Conservation (phyloP, 257 asterid genomes). For the Craterostigma plantagineum region DNA sequence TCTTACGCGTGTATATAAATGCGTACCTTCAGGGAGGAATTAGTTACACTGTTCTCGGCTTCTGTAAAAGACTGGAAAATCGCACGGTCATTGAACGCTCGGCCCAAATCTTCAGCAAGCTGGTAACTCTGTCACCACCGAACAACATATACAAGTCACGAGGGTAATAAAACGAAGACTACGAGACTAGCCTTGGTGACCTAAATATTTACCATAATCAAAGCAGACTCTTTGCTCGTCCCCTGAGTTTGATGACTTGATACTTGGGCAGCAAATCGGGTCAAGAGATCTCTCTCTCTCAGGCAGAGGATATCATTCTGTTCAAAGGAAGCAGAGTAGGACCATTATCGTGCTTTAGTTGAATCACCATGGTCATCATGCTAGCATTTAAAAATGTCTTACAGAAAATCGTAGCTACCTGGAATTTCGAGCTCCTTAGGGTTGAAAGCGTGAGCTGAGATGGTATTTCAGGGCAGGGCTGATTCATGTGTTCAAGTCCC, state of each 20-base stretch:
- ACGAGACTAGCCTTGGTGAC: neutral
- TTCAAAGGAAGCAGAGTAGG: neutral
- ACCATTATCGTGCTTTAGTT: too few relatives aligned
- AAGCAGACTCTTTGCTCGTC: conserved; percentile 63
- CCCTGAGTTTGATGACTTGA: conserved; percentile 49
- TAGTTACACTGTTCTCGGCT: conserved; percentile 46
- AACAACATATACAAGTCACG: conserved; percentile 1
- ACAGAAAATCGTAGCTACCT: conserved; percentile 20
- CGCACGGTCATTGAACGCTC: conserved; percentile 70
- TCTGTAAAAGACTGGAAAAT: conserved; percentile 45
- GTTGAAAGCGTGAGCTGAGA: conserved; percentile 29
- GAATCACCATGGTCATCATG: too few relatives aligned
- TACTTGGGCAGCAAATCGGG: conserved; percentile 62
- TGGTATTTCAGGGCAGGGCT: conserved; percentile 46
- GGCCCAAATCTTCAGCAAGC: conserved; percentile 92
- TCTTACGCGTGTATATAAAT: neutral
- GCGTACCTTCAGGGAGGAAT: conserved; percentile 43
- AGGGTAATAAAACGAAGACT: neutral
- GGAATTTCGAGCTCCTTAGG: conserved; percentile 39
- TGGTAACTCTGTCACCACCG: conserved; percentile 48
- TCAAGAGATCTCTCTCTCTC: conserved; percentile 79
- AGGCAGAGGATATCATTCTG: conserved; percentile 73
- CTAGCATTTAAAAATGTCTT: neutral
- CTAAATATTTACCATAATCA: conserved; percentile 26
- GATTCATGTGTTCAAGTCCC: conserved; percentile 92